Conservation (phyloP, 208 protist species). For the Trypanosoma platydactyli region DNA sequence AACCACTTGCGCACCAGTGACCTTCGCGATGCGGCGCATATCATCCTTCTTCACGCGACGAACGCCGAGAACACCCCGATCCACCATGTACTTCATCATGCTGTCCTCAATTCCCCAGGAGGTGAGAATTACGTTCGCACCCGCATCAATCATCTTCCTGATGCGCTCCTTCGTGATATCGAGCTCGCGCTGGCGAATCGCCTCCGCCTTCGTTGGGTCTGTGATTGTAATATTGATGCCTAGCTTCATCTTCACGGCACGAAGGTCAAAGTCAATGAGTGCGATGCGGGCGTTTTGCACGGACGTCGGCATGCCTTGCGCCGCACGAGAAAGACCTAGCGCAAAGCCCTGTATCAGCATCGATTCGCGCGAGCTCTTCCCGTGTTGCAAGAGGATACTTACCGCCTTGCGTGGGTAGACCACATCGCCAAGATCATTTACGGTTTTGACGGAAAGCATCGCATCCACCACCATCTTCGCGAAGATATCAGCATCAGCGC, state of each 20-base stretch:
- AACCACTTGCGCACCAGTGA: slow-evolving; percentile 95
- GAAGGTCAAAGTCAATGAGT: slow-evolving; percentile 98
- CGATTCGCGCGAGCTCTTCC: slow-evolving; percentile 94
- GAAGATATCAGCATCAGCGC: slow-evolving; percentile 96
- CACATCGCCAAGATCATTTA: slow-evolving; percentile 91
- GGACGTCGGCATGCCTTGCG: slow-evolving; percentile 97
- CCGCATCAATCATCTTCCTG: slow-evolving; percentile 96
- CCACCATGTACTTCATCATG: slow-evolving; percentile 99
- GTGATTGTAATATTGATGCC: slow-evolving; percentile 98
- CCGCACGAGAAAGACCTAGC: slow-evolving; percentile 96
- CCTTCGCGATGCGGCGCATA: slow-evolving; percentile 96
- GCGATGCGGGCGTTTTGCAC: slow-evolving; percentile 98
- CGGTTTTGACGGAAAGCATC: slow-evolving; percentile 88
- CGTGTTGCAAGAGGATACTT: slow-evolving; percentile 98
- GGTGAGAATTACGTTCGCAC: slow-evolving; percentile 99
- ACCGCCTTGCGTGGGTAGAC: slow-evolving; percentile 98
- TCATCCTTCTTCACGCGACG: slow-evolving; percentile 96
- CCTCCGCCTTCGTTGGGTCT: slow-evolving; percentile 97
- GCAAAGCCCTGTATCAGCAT: slow-evolving; percentile 95
- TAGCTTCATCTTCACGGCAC: slow-evolving; percentile 96
- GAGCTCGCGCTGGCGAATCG: slow-evolving; percentile 95
- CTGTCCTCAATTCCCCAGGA: slow-evolving; percentile 99
- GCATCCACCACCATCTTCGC: slow-evolving; percentile 95
- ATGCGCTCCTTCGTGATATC: slow-evolving; percentile 98
- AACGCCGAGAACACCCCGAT: slow-evolving; percentile 96